Percentiles rank a stretch among this genome's conserved stretches.
These are phyloP conservation scores for Novymonas esmeraldas DNA, from an alignment of 208 protist genomes.

Conservation along the genomic window DNA sequence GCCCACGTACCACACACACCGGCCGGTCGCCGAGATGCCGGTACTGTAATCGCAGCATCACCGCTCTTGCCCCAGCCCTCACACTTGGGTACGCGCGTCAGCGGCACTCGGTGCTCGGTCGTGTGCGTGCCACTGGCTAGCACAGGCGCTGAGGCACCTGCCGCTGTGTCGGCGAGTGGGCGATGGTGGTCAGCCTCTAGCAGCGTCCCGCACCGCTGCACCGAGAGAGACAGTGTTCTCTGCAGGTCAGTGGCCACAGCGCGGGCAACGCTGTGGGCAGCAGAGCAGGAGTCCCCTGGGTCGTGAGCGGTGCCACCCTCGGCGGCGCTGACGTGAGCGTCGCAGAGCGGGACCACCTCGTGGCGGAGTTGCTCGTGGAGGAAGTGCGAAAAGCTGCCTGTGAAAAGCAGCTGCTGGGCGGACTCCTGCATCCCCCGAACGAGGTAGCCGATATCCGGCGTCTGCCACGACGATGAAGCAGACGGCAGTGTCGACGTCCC, in stretches of 20 bases:
- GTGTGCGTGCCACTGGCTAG: neutral
- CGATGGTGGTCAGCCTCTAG: conserved; percentile 5
- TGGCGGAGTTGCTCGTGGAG: conserved; percentile 50
- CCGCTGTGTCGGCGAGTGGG: neutral
- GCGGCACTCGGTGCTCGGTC: conserved; percentile 20
- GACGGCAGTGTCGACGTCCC: neutral
- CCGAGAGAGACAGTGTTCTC: conserved; percentile 7
- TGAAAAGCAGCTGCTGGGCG: conserved; percentile 32
- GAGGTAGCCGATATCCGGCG: conserved; percentile 24
- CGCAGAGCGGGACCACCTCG: conserved; percentile 20
- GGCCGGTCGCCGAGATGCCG: neutral
- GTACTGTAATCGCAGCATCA: neutral
- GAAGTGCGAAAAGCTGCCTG: conserved; percentile 35
- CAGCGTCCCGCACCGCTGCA: conserved; percentile 13
- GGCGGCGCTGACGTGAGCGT: neutral
- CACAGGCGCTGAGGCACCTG: neutral
- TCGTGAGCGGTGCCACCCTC: neutral
- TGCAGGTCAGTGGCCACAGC: conserved; percentile 10
- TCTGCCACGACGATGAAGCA: conserved; percentile 8
- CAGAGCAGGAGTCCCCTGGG: neutral
- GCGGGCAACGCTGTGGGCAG: conserved; percentile 1
- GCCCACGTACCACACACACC: conserved; percentile 5
- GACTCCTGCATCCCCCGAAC: conserved; percentile 40
- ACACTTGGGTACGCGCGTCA: conserved; percentile 28
- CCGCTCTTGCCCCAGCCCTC: conserved; percentile 16